Evolutionary conservation across 257 asterid species (phyloP).

Genomic region (Parsonsia alboflavescens): DNA sequence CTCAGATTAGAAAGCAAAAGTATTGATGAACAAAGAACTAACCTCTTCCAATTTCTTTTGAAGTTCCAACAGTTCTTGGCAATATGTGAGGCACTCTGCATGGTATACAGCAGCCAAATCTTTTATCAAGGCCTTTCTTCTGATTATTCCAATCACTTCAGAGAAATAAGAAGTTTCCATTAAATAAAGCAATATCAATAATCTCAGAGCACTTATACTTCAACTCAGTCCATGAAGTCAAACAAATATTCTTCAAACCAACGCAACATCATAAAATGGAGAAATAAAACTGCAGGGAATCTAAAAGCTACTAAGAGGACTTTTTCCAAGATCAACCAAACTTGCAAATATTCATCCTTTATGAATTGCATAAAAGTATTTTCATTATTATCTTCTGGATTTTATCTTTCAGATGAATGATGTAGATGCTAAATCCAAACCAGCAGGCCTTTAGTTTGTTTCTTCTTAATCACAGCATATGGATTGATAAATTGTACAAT

Average conservation of each 20-base stretch:
- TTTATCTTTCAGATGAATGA: neutral
- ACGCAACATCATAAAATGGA: neutral
- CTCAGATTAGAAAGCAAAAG: neutral
- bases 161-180: constrained; percentile 15
- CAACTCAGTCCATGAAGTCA: neutral
- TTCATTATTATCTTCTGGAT: neutral
- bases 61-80: constrained; percentile 86
- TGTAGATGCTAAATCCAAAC: neutral
- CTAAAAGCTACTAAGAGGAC: neutral
- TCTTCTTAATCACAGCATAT: neutral
- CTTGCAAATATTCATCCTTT: neutral
- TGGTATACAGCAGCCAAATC: constrained; percentile 87
- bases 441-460: neutral
- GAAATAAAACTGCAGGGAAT: neutral
- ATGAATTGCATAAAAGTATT: neutral
- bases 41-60: constrained; percentile 81
- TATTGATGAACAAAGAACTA: constrained; percentile 17
- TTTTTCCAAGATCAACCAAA: neutral
- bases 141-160: constrained; percentile 81
- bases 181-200: constrained; percentile 9
- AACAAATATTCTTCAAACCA: neutral
- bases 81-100: constrained; percentile 87
- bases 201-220: neutral
- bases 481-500: neutral
- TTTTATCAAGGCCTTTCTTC: constrained; percentile 82